Percentiles rank a stretch among this genome's conserved stretches.
Evolutionary conservation across 169 alveolate genomes (phyloP).

Genomic region (Babesia gibsoni): DNA sequence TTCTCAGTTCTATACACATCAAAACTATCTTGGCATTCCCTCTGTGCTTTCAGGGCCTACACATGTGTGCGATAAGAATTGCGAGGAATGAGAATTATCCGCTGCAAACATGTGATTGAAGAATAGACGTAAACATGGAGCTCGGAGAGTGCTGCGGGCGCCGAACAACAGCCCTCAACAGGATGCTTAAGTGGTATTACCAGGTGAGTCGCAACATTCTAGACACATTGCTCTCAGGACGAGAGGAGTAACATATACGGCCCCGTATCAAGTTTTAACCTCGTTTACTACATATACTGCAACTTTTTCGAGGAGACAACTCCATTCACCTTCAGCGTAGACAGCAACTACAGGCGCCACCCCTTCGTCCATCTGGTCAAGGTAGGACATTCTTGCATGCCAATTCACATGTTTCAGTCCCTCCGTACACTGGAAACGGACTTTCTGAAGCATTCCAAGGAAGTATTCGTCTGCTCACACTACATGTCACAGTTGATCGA

Average conservation of each 20-base stretch:
- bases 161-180: conserved; percentile 34
- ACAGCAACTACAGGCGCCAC: conserved; percentile 4
- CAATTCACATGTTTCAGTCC: conserved; percentile 3
- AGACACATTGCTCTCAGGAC: conserved; percentile 23
- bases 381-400: conserved; percentile 3
- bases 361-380: conserved; percentile 29
- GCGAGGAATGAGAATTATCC: not conserved
- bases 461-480: conserved; percentile 37
- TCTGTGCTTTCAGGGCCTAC: too few relatives aligned
- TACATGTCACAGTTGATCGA: conserved; percentile 35
- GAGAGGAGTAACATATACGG: conserved; percentile 29
- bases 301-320: conserved; percentile 53
- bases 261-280: conserved; percentile 37
- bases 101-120: not conserved
- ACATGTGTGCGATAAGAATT: conserved; percentile 4
- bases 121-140: not conserved
- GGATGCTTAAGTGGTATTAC: conserved; percentile 47
- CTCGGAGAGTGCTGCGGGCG: conserved; percentile 44
- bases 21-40: too few relatives aligned
- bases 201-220: conserved; percentile 15
- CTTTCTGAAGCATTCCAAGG: conserved; percentile 16
- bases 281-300: conserved; percentile 33
- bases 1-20: too few relatives aligned
- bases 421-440: conserved; percentile 31
- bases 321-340: conserved; percentile 8